A percentile compares a stretch with the other conserved stretches of the same genome.
Evolutionary conservation across 805 yeast species (phyloP).

Genomic region (Pichia membranifaciens): DNA sequence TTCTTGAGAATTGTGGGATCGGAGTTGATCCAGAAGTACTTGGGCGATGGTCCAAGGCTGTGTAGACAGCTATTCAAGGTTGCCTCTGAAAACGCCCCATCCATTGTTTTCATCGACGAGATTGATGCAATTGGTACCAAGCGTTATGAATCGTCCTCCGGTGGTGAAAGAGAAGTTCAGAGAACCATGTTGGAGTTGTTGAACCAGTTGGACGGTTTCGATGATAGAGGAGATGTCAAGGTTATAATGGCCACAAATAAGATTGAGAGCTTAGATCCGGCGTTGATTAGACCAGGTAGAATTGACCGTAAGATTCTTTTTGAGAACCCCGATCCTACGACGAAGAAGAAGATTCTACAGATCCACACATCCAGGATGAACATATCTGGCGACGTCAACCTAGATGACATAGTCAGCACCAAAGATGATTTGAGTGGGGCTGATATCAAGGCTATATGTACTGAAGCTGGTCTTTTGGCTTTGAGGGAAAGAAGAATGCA

Average conservation of each 20-base stretch:
- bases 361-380: conserved; percentile 95
- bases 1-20: conserved; percentile 95
- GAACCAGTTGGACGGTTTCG: conserved; percentile 95
- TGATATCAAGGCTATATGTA: conserved; percentile 94
- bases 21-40: conserved; percentile 90
- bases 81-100: conserved; percentile 95
- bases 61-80: conserved; percentile 92
- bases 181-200: conserved; percentile 95
- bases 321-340: conserved; percentile 90
- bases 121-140: conserved; percentile 99
- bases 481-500: conserved; percentile 96
- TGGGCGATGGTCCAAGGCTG: conserved; percentile 96
- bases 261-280: conserved; percentile 91
- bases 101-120: conserved; percentile 97
- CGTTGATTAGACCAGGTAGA: conserved; percentile 94
- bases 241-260: conserved; percentile 98
- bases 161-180: conserved; percentile 96
- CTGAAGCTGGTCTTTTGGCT: conserved; percentile 95
- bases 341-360: conserved; percentile 85
- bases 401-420: conserved; percentile 80
- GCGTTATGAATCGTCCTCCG: conserved; percentile 85
- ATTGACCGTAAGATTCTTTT: conserved; percentile 93
- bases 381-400: conserved; percentile 77
- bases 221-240: conserved; percentile 94
- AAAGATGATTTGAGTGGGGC: conserved; percentile 97